Conservation (phyloP, 2,329 filamentous ascomycete genomes). For the Ophiostoma populinum region DNA sequence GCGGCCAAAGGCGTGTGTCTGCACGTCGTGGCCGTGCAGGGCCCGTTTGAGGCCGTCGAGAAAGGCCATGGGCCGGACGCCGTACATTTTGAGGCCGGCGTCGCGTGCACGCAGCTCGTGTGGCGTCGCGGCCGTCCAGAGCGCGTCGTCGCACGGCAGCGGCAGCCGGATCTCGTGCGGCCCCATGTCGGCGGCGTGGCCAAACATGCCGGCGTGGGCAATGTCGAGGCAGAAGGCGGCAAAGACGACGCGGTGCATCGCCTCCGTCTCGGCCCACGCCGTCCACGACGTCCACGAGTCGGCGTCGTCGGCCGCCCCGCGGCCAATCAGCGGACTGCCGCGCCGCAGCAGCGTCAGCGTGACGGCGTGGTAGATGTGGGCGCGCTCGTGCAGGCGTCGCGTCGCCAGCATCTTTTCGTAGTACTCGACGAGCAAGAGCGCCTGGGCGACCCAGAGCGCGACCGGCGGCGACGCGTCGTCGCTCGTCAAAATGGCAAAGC, state of each 20-base stretch:
- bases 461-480: slow-evolving; percentile 70
- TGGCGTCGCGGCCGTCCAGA: slow-evolving; percentile 70
- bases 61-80: slow-evolving; percentile 64
- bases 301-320: slow-evolving; percentile 48
- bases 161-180: slow-evolving; percentile 77
- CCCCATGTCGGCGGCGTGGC: slow-evolving; percentile 78
- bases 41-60: slow-evolving; percentile 72
- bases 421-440: slow-evolving; percentile 64
- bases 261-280: slow-evolving; percentile 77
- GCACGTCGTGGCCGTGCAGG: slow-evolving; percentile 62
- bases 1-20: slow-evolving; percentile 74
- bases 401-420: slow-evolving; percentile 90
- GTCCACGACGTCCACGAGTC: slow-evolving; percentile 51
- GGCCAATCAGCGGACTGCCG: slow-evolving; percentile 70
- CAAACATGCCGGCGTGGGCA: slow-evolving; percentile 82
- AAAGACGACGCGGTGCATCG: slow-evolving; percentile 73
- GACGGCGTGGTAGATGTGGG: slow-evolving; percentile 78
- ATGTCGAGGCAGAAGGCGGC: slow-evolving; percentile 81
- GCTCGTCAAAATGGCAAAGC: slow-evolving; percentile 72
- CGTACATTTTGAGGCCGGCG: slow-evolving; percentile 57
- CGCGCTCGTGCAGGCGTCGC: slow-evolving; percentile 64
- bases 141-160: slow-evolving; percentile 68
- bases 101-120: slow-evolving; percentile 64
- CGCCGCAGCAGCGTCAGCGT: slow-evolving; percentile 72
- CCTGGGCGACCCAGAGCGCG: slow-evolving; percentile 76